Evolutionary conservation across 164 flowering plant species (phyloP), one percentile per base, ranked within the genome.

Genomic region (Liriodendron chinense): DNA sequence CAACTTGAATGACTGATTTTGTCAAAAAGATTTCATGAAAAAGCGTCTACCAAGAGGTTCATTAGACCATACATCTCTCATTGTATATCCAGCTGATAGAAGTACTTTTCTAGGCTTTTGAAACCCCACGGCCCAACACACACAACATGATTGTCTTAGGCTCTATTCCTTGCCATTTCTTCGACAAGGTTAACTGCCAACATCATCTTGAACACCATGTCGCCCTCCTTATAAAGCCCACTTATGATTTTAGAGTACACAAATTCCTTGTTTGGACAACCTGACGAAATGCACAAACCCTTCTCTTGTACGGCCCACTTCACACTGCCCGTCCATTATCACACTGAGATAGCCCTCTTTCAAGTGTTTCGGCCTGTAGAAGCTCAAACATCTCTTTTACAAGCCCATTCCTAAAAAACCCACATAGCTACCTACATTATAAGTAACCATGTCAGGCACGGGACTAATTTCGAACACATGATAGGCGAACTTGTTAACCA

Each of bases 241-340:
- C 53, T 73, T 16, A 90, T 85, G 47, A 94, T 84, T 72, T 80
- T 89, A 23, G 73, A 81, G 81, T 81, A 85, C 82, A 22, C 72
- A 9, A 74, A 74, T 3, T 23, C 84, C 83, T 73, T 78, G 75
- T 66, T 82, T 79, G 25, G 80, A 81, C 67, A 89, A 70, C 73
- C 62, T 57, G 64, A 77, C 9, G 72, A 88, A 90, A 50, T 89
- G 80, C 49, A 79, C 73, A 81, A 81, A 89, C 26, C 94, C 95
- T 48, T 86, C 73, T 50, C 28, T 70, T 59, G 79, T 47, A 64
- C 59, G 63, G 61, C 78, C 68, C 12, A 87, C 86, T 77, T 86
- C 85, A 80, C 93, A 88, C 50, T 87, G 92, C 48, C 98, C 96
- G 69, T 74, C 84, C 23, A 94, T 57, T 90, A 92, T 84, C 34